Evolutionary conservation across 2,329 filamentous ascomycete species (phyloP).

Genomic region (Elsinoe arachidis): DNA sequence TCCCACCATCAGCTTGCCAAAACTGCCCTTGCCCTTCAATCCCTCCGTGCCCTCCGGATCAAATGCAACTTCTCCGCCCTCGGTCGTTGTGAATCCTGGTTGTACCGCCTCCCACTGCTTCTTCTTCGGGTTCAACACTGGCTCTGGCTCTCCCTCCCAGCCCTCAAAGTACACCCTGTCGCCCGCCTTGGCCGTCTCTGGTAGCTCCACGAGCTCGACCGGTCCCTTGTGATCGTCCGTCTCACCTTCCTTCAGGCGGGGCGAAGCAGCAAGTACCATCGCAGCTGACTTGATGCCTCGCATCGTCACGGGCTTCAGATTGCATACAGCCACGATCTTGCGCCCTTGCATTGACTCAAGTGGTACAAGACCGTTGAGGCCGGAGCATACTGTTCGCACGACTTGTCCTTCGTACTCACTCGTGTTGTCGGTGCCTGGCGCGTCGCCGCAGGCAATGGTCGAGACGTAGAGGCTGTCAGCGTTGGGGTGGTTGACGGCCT

Average conservation of each 20-base stretch:
- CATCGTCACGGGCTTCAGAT: slow-evolving; percentile 99
- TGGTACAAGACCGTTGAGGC: slow-evolving; percentile 84
- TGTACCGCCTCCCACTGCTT: slow-evolving; percentile 98
- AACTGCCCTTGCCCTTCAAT: slow-evolving; percentile 53
- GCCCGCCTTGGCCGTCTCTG: slow-evolving; percentile 67
- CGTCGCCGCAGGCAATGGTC: slow-evolving; percentile 89
- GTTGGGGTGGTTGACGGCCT: slow-evolving; percentile 90
- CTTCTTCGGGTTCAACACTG: slow-evolving; percentile 96
- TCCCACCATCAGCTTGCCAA: slow-evolving; percentile 62
- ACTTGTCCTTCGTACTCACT: slow-evolving; percentile 84
- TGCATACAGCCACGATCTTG: slow-evolving; percentile 92
- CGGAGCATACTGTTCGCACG: slow-evolving; percentile 92
- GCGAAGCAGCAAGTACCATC: slow-evolving; percentile 94
- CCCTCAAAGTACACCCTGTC: slow-evolving; percentile 90
- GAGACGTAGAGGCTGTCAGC: slow-evolving; percentile 93
- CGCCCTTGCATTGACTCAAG: slow-evolving; percentile 94
- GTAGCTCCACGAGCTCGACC: slow-evolving; percentile 84
- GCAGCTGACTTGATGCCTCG: slow-evolving; percentile 71
- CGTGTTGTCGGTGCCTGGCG: slow-evolving; percentile 77
- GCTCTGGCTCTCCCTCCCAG: slow-evolving; percentile 88
- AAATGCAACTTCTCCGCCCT: slow-evolving; percentile 72
- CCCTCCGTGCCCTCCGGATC: slow-evolving; percentile 70
- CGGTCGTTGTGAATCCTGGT: slow-evolving; percentile 88
- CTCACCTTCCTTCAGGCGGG: slow-evolving; percentile 71
- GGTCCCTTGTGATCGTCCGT: slow-evolving; percentile 78